Conservation (phyloP, 441 rosid species). For the Isatis lusitanica region DNA sequence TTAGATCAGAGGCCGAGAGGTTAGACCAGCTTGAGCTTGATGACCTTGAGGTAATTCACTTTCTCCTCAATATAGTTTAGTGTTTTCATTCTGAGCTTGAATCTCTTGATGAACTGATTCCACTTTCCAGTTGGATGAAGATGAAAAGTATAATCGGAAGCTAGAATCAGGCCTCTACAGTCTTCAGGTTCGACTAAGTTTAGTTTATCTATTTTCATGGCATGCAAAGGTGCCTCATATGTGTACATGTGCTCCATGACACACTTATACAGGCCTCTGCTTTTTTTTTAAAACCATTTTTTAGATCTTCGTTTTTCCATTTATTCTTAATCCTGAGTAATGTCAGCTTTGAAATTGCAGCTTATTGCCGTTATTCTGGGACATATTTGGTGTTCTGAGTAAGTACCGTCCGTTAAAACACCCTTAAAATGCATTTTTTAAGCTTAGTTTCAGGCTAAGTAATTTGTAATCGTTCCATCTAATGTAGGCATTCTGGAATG, state of each 20-base stretch:
- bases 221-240: background rate
- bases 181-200: constrained; percentile 70
- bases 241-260: background rate
- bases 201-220: constrained; percentile 8
- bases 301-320: background rate
- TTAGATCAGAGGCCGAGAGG: constrained; percentile 73
- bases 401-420: constrained; percentile 39
- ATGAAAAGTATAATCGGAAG: constrained; percentile 77
- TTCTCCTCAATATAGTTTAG: background rate
- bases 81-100: background rate
- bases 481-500: constrained; percentile 69
- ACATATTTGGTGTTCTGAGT: constrained; percentile 97
- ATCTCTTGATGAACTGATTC: constrained; percentile 11
- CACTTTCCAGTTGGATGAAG: constrained; percentile 80
- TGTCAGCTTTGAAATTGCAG: constrained; percentile 49
- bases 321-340: background rate
- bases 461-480: constrained; percentile 20
- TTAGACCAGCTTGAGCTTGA: constrained; percentile 74
- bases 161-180: constrained; percentile 95
- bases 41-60: constrained; percentile 73
- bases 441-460: background rate
- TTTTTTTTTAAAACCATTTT: background rate
- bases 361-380: constrained; percentile 82
- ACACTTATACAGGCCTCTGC: background rate
- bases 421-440: background rate